Evolutionary conservation across 305 asterid genomes (phyloP).

Genomic region (Plantago rigida): DNA sequence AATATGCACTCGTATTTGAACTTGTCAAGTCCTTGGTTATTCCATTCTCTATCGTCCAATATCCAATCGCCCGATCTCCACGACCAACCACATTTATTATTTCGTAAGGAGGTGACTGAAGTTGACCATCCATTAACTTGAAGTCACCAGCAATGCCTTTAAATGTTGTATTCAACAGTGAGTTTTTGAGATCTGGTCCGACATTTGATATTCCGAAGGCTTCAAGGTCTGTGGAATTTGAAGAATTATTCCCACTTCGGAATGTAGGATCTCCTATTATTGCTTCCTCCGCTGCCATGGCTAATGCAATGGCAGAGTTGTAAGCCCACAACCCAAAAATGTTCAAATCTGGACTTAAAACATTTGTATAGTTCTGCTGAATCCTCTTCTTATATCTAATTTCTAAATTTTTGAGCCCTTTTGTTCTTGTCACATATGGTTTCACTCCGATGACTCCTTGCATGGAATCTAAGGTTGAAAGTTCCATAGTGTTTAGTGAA

Average conservation of each 20-base stretch:
- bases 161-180: slow-evolving; percentile 32
- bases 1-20: slow-evolving; percentile 2
- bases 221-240: slow-evolving; percentile 38
- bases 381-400: slow-evolving; percentile 32
- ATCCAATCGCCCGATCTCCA: slow-evolving; percentile 39
- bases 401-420: slow-evolving; percentile 29
- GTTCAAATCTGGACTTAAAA: slow-evolving; percentile 22
- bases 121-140: slow-evolving; percentile 35
- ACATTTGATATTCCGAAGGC: slow-evolving; percentile 36
- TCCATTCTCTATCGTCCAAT: slow-evolving; percentile 39
- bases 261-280: slow-evolving; percentile 18
- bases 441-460: slow-evolving; percentile 53
- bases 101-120: slow-evolving; percentile 40
- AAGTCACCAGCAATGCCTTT: slow-evolving; percentile 45
- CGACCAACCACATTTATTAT: slow-evolving; percentile 41
- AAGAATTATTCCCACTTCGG: slow-evolving; percentile 7
- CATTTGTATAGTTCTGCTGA: slow-evolving; percentile 15
- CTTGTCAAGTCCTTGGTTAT: slow-evolving; percentile 17
- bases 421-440: slow-evolving; percentile 34
- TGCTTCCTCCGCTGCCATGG: slow-evolving; percentile 50
- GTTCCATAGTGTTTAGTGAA: slow-evolving; percentile 24
- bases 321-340: slow-evolving; percentile 51
- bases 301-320: slow-evolving; percentile 48
- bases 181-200: slow-evolving; percentile 41
- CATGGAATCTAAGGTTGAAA: slow-evolving; percentile 39